Base-by-base conservation (phyloP, 768 basidiomycete genomes). In the Phlebiopsis flavidoalba region DNA sequence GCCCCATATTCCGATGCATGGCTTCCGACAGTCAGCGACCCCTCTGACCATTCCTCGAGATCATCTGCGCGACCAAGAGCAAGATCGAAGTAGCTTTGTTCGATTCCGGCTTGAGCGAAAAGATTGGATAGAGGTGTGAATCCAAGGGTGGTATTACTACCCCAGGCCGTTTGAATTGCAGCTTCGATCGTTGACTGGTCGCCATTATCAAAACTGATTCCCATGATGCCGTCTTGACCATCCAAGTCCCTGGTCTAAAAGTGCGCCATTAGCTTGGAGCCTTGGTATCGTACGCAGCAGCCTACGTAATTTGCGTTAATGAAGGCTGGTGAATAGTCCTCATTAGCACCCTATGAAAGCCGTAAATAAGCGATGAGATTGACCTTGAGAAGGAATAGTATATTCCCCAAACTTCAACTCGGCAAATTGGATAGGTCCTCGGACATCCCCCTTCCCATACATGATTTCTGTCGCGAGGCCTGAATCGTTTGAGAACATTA, bases 371-470 rank as follows among this genome's bases (percentile, higher is more conserved):
- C 26, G 26, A 31, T 31, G 26, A 6, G 6, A 1, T 45, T 87
- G 89, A 63, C 88, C 83, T 57, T 87, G 88, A 71, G 91, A 91
- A 83, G 70, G 62, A 47, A 74, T 60, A 2, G 60, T 37, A 52
- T 75, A 74, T 24, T 62, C 65, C 1, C 75, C 79, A 7, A 80
- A 66, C 7, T 65, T 53, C 1, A 80, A 70, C 17, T 71, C 61
- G 1, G 70, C 73, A 43, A 73, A 77, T 1, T 63, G 69, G 52
- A 80, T 70, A 33, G 63, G 64, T 7, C 79, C 79, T 2, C 58
- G 60, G 0, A 75, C 76, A 6, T 65, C 68, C 14, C 78, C 79
- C 12, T 69, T 62, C 15, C 76, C 77, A 58, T 76, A 80, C n/a
- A 70, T 69, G 35, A 72, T 64, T 33, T 69, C 66, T 0, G 71